phyloP scores from a whole-genome alignment of 2,329 filamentous ascomycete species.

The Aureobasidium sp. region DNA sequence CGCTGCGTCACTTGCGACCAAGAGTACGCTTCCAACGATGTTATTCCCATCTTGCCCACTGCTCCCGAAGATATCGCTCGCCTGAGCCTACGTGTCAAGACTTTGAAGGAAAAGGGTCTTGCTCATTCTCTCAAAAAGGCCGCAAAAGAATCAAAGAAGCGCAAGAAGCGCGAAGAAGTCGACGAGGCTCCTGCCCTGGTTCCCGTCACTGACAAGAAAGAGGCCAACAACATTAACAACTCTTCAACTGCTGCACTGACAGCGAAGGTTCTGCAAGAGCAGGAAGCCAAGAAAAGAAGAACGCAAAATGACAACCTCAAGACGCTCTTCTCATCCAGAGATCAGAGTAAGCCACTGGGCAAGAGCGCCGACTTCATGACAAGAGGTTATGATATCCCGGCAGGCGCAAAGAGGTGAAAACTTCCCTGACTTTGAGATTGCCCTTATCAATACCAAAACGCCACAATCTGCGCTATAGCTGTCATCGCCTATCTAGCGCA shows the following conservation, averaged over 20 bases:
- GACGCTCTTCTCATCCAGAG: slow-evolving; percentile 39
- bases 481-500: neutral
- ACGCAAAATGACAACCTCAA: slow-evolving; percentile 50
- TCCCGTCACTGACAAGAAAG: slow-evolving; percentile 4
- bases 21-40: slow-evolving; percentile 63
- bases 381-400: slow-evolving; percentile 37
- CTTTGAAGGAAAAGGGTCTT: slow-evolving; percentile 64
- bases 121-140: slow-evolving; percentile 85
- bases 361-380: slow-evolving; percentile 46
- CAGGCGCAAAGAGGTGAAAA: slow-evolving; percentile 22
- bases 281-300: slow-evolving; percentile 78
- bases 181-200: slow-evolving; percentile 16
- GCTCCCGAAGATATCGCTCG: slow-evolving; percentile 62
- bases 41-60: slow-evolving; percentile 75
- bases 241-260: slow-evolving; percentile 77
- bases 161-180: slow-evolving; percentile 37
- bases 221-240: slow-evolving; percentile 69
- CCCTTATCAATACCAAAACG: neutral
- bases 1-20: slow-evolving; percentile 63
- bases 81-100: slow-evolving; percentile 59
- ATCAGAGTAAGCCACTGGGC: slow-evolving; percentile 29
- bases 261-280: slow-evolving; percentile 77
- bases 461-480: neutral
- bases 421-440: neutral
- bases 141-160: slow-evolving; percentile 62